These are phyloP conservation scores for Avena atlantica DNA, from an alignment of 176 grass and related monocot genomes.

Conservation along the genomic window DNA sequence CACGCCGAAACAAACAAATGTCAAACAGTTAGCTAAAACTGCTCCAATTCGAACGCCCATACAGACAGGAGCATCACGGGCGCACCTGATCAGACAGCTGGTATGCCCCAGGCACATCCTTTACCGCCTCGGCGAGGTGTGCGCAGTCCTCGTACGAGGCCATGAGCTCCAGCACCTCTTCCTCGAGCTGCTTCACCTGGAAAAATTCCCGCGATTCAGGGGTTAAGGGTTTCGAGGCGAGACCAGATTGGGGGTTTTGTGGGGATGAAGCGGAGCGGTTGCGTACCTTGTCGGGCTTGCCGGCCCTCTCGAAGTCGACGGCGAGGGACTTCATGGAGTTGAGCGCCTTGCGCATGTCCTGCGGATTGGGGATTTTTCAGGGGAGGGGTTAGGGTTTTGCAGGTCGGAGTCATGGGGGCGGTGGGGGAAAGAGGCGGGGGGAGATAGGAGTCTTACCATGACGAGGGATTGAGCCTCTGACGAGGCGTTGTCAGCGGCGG, in stretches of 20 bases:
- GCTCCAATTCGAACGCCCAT: neutral
- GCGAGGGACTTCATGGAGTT: constrained; percentile 65
- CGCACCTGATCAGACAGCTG: constrained; percentile 75
- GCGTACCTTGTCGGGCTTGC: constrained; percentile 55
- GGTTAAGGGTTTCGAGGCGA: neutral
- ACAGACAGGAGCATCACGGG: neutral
- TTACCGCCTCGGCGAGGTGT: constrained; percentile 59
- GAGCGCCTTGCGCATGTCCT: constrained; percentile 88
- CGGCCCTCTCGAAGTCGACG: constrained; percentile 71
- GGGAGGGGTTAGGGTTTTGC: constrained; percentile 52
- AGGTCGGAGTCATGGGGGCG: neutral
- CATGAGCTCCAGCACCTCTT: constrained; percentile 59
- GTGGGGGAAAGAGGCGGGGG: neutral
- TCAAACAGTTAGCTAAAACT: constrained; percentile 24
- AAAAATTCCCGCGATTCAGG: neutral
- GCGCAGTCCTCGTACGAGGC: constrained; percentile 67
- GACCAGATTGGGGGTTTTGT: neutral
- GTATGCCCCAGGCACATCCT: constrained; percentile 58
- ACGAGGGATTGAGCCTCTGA: constrained; percentile 66
- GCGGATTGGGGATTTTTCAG: constrained; percentile 33
- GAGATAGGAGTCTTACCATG: constrained; percentile 40
- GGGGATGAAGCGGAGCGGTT: neutral
- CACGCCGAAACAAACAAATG: constrained; percentile 23
- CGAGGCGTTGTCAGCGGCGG: constrained; percentile 36
- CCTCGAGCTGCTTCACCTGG: constrained; percentile 78